Conservation (phyloP, 1,139 yeast species). For the Suhomyces yuchorum region DNA sequence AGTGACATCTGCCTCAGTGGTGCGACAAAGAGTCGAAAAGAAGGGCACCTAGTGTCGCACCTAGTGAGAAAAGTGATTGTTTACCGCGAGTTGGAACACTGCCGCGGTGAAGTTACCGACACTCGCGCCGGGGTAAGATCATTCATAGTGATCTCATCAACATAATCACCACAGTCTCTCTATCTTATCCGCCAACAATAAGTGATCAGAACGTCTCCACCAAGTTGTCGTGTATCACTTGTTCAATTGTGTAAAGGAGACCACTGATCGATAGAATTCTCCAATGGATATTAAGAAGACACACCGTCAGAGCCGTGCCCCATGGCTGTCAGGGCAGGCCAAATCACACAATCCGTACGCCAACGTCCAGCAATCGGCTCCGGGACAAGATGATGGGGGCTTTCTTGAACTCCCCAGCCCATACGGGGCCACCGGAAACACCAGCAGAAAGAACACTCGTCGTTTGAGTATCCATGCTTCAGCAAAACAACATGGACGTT, state of each 20-base stretch:
- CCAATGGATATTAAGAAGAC: conserved; percentile 34
- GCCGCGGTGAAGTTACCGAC: neutral
- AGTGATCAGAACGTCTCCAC: neutral
- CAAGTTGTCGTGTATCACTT: neutral
- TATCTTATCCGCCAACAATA: neutral
- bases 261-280: neutral
- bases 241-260: neutral
- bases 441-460: conserved; percentile 33
- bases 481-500: conserved; percentile 37
- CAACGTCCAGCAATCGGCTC: conserved; percentile 23
- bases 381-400: conserved; percentile 2
- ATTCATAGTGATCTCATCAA: neutral
- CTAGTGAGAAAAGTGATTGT: no score
- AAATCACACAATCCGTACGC: conserved; percentile 41
- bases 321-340: conserved; percentile 37
- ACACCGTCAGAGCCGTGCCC: conserved; percentile 48
- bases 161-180: neutral
- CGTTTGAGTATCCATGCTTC: conserved; percentile 48
- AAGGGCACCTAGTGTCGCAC: no score
- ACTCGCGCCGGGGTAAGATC: neutral
- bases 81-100: neutral
- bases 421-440: conserved; percentile 17
- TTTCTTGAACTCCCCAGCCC: conserved; percentile 19
- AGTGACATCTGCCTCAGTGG: neutral
- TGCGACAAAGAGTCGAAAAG: no score